Evolutionary conservation across 139 green algal species (phyloP), one percentile per base, ranked within the genome.

Genomic region (Mychonastes homosphaera): DNA sequence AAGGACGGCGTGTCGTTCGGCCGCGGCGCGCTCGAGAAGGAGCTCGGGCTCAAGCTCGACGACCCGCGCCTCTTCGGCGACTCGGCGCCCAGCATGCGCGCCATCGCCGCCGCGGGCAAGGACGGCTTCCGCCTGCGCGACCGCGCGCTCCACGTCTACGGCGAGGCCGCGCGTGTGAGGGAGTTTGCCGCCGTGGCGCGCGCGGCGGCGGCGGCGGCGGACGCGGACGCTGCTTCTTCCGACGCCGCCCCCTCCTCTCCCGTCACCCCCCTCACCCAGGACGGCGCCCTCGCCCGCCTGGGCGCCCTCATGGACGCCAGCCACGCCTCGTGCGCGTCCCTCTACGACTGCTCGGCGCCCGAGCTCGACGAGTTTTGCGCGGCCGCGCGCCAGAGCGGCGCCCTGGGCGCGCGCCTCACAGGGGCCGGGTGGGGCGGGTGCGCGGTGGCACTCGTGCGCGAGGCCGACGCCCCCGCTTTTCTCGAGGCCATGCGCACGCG

Each of bases 351-450:
- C 76, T 91, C 78, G 67, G 94, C 84, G 57, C 55, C 71, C 0
- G 89, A 98, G 74, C 78, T 98, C 46, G 87, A 97, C 36, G 52
- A 76, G 53, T 71, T 98, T 52, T 81, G 94, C 50, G 66, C 41
- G 10, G 43, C 72, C 8, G 75, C 72, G 53, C 82, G 73, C 41
- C 59, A 32, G 0, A 63, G 70, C 2, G 90, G 90, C 8, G 89
- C 90, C 3, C 57, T 95, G 19, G 89, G 86, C 8, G 64, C 78
- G 6, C 74, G 90, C 7, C 77, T 97, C 15, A 97, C 90, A 12
- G 84, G 85, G 24, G 90, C 90, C 3, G 90, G 90, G 13, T 97
- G 90, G 90, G 90, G 90, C 46, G 90, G 90, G 38, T 97, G 90
- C 69, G 84, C 77, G 9, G 90, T 97, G 35, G 87, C 80, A 16